Conservation (phyloP, 768 basidiomycete species). For the Crucibulum laeve region DNA sequence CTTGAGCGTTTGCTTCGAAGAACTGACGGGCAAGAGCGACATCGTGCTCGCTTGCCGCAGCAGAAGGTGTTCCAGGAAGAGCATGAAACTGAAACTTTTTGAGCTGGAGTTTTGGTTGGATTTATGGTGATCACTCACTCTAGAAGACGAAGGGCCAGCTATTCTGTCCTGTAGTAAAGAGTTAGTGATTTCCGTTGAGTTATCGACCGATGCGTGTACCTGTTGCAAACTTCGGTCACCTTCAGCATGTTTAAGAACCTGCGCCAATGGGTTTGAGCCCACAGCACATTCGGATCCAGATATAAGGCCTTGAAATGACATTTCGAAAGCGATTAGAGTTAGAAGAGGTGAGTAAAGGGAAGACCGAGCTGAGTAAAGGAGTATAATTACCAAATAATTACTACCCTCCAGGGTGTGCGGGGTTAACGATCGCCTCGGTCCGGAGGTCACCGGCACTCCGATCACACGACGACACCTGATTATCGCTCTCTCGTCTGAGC, state of each 20-base stretch:
- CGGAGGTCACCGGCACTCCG: conserved; percentile 20
- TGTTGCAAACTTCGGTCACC: conserved; percentile 86
- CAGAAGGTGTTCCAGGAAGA: conserved; percentile 55
- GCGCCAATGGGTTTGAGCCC: conserved; percentile 79
- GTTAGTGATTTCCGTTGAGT: neutral
- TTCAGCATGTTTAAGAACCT: conserved; percentile 87
- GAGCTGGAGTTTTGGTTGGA: neutral
- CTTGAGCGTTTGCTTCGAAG: conserved; percentile 48
- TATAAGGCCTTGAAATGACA: conserved; percentile 77
- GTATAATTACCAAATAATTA: neutral
- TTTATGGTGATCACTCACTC: conserved; percentile 34
- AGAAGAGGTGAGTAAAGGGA: conserved; percentile 5
- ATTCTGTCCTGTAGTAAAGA: conserved; percentile 56
- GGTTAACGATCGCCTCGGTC: conserved; percentile 18
- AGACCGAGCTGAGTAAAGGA: neutral
- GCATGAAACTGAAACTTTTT: conserved; percentile 59
- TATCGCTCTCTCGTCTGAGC: neutral
- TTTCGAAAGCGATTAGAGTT: conserved; percentile 18
- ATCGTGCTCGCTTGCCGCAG: conserved; percentile 59
- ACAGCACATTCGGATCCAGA: conserved; percentile 90
- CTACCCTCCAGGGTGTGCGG: conserved; percentile 6
- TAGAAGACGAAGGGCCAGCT: conserved; percentile 67
- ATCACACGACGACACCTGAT: conserved; percentile 11
- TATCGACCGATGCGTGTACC: conserved; percentile 38
- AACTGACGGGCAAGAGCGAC: conserved; percentile 75